A percentile compares a stretch with the other conserved stretches of the same genome.
These are phyloP conservation scores for Parasarocladium wereldwijsianum DNA, from an alignment of 2,329 filamentous ascomycete genomes.

Conservation along the genomic window DNA sequence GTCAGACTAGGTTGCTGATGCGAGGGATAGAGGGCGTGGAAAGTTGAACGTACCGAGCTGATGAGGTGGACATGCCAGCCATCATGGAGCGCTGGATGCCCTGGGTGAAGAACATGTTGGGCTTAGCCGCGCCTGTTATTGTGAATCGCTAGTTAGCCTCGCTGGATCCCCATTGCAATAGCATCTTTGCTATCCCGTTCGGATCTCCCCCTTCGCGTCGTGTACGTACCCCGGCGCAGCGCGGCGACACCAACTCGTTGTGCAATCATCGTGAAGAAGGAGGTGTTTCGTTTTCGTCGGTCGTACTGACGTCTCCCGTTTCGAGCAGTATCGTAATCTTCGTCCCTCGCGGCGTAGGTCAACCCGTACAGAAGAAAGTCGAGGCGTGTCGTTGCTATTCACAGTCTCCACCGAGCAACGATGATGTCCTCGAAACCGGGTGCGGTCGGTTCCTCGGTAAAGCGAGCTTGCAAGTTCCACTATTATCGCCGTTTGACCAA, in stretches of 20 bases:
- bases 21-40: background rate
- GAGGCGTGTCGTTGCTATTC: too few species aligned
- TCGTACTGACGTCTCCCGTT: constrained; percentile 4
- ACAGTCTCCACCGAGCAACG: constrained; percentile 5
- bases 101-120: constrained; percentile 28
- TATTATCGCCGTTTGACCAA: too few species aligned
- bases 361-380: too few species aligned
- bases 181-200: constrained; percentile 2
- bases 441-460: constrained; percentile 28
- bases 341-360: too few species aligned
- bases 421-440: constrained; percentile 10
- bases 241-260: constrained; percentile 43
- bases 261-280: constrained; percentile 32
- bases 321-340: constrained; percentile 6
- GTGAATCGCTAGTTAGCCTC: background rate
- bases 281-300: too few species aligned
- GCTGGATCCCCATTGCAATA: background rate
- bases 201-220: too few species aligned
- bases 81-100: constrained; percentile 31
- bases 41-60: constrained; percentile 27
- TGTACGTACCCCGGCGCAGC: constrained; percentile 39
- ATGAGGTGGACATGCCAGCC: constrained; percentile 24
- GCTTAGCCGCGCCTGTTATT: constrained; percentile 24
- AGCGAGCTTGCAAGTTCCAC: too few species aligned
- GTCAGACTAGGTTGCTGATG: background rate